These are phyloP conservation scores for Ramalina intermedia DNA, from an alignment of 495 filamentous ascomycete genomes.

Conservation along the genomic window DNA sequence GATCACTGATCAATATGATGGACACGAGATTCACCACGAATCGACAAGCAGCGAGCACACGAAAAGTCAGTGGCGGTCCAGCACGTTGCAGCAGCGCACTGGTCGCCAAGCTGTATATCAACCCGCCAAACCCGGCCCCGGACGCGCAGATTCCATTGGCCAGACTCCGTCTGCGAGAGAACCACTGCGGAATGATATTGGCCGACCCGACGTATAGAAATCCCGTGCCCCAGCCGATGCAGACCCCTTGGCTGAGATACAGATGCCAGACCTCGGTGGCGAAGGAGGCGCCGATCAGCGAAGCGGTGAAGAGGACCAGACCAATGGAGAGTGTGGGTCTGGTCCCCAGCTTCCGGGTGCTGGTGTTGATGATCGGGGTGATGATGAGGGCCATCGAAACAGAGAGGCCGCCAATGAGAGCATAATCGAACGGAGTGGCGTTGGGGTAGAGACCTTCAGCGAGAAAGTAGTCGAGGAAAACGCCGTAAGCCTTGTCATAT, in stretches of 20 bases:
- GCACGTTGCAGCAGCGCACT: slow-evolving; percentile 43
- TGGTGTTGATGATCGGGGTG: slow-evolving; percentile 48
- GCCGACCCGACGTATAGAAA: slow-evolving; percentile 62
- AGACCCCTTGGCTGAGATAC: slow-evolving; percentile 61
- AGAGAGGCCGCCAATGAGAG: slow-evolving; percentile 60
- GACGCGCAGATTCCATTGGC: slow-evolving; percentile 60
- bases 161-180: slow-evolving; percentile 49
- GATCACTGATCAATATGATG: slow-evolving; percentile 48
- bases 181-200: slow-evolving; percentile 68
- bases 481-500: slow-evolving; percentile 39
- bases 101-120: slow-evolving; percentile 41
- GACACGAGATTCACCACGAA: slow-evolving; percentile 49
- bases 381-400: slow-evolving; percentile 49
- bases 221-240: slow-evolving; percentile 63
- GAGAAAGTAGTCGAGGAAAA: slow-evolving; percentile 61
- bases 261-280: slow-evolving; percentile 57
- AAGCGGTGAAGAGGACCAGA: slow-evolving; percentile 41
- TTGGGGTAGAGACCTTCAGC: slow-evolving; percentile 41
- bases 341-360: slow-evolving; percentile 39
- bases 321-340: slow-evolving; percentile 45
- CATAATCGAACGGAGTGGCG: slow-evolving; percentile 45
- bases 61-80: slow-evolving; percentile 56
- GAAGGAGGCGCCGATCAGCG: slow-evolving; percentile 53
- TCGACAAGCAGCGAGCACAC: slow-evolving; percentile 53
- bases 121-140: slow-evolving; percentile 62